A percentile compares a stretch with the other conserved stretches of the same genome.
These are phyloP conservation scores for Fomitopsis betulina DNA, from an alignment of 1,284 basidiomycete genomes.

Conservation along the genomic window DNA sequence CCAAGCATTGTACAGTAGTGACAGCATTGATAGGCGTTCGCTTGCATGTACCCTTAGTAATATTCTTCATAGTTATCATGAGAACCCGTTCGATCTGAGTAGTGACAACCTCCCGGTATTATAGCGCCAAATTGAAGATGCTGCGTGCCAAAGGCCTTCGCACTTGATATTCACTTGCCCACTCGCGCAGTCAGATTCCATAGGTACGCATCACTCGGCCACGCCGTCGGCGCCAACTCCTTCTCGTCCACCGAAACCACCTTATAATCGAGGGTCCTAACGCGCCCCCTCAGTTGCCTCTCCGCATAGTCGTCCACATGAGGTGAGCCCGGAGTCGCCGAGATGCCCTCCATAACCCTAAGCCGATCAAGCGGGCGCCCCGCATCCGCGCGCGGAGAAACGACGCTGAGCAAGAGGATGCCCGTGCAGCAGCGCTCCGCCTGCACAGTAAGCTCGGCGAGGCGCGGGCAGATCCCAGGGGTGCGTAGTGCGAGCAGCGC, in stretches of 20 bases:
- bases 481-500: neutral
- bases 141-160: no score
- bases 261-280: neutral
- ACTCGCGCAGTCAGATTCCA: neutral
- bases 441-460: neutral
- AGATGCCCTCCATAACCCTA: neutral
- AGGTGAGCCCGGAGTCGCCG: neutral
- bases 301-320: neutral
- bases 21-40: neutral
- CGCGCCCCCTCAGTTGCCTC: constrained; percentile 4
- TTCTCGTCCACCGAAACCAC: neutral
- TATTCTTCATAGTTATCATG: no score
- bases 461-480: neutral
- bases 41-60: neutral
- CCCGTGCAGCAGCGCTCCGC: neutral
- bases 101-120: no score
- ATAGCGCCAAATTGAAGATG: no score
- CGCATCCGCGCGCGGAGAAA: neutral
- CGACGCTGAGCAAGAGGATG: neutral
- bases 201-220: constrained; percentile 6
- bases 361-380: neutral
- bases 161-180: neutral
- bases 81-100: no score
- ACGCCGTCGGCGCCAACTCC: neutral
- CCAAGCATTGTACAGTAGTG: neutral